phyloP scores from a whole-genome alignment of 2,329 filamentous ascomycete species.

The Chaetothyriales sp. region DNA sequence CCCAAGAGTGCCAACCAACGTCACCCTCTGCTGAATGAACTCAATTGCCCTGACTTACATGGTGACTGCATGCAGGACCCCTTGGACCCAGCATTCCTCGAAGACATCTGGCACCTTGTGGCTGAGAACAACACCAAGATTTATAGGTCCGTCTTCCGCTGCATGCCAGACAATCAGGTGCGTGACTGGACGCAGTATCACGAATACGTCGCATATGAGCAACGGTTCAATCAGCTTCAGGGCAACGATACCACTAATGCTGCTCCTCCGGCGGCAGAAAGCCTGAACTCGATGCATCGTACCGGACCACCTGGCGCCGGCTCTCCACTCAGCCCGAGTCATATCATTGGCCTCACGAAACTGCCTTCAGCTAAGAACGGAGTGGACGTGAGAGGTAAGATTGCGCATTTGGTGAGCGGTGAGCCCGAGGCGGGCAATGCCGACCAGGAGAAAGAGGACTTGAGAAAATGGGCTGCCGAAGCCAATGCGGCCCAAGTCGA shows the following conservation, averaged over 20 bases:
- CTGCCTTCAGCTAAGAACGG: conserved; percentile 20
- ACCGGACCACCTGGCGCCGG: conserved; percentile 21
- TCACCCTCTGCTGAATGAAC: conserved; percentile 45
- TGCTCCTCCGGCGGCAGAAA: not conserved
- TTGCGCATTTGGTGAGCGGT: conserved; percentile 10
- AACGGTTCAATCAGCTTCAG: conserved; percentile 58
- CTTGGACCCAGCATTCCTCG: conserved; percentile 62
- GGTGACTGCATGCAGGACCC: conserved; percentile 94
- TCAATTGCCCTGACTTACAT: conserved; percentile 58
- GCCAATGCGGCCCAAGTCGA: conserved; percentile 22
- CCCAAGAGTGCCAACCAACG: conserved; percentile 31
- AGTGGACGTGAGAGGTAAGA: conserved; percentile 22
- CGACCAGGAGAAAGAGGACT: conserved; percentile 21
- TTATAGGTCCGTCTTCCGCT: conserved; percentile 84
- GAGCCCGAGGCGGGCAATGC: conserved; percentile 11
- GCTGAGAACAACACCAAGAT: conserved; percentile 93
- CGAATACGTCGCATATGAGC: conserved; percentile 61
- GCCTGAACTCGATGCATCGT: conserved; percentile 32
- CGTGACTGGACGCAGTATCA: conserved; percentile 87
- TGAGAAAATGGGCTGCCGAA: conserved; percentile 22
- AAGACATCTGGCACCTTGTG: conserved; percentile 73
- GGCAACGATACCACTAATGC: conserved; percentile 27
- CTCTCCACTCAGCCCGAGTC: conserved; percentile 18
- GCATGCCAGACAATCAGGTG: conserved; percentile 92
- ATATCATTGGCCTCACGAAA: conserved; percentile 26